These are phyloP conservation scores for Senecio squalidus DNA, from an alignment of 140 eudicot species.

Conservation along the genomic window DNA sequence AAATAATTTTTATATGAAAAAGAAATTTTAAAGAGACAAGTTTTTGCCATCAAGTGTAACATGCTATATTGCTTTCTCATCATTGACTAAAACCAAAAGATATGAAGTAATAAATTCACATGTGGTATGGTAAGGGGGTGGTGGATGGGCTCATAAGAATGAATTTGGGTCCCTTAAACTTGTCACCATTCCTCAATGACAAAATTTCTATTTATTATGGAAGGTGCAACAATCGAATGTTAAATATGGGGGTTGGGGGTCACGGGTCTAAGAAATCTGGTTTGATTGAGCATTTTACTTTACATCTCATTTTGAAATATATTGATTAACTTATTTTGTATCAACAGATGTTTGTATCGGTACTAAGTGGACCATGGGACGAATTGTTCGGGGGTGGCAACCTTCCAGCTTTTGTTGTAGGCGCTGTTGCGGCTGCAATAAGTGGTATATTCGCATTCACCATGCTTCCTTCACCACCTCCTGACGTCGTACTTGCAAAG, in stretches of 20 bases:
- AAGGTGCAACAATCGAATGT: too few relatives aligned
- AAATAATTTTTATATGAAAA: slow-evolving; percentile 14
- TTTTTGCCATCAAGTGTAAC: slow-evolving; percentile 22
- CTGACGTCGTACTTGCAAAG: slow-evolving; percentile 39
- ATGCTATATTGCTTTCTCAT: slow-evolving; percentile 21
- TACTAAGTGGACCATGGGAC: slow-evolving; percentile 75
- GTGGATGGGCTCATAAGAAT: slow-evolving; percentile 25
- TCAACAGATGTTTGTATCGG: slow-evolving; percentile 63
- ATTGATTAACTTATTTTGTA: background rate
- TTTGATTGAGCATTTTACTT: background rate
- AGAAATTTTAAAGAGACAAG: background rate
- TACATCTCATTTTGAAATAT: background rate
- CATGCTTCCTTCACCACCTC: slow-evolving; percentile 61
- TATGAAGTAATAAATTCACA: slow-evolving; percentile 18
- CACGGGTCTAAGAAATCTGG: background rate
- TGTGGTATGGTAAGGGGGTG: slow-evolving; percentile 29
- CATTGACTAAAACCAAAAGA: slow-evolving; percentile 21
- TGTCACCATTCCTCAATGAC: slow-evolving; percentile 16
- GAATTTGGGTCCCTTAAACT: slow-evolving; percentile 14
- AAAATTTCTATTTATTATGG: too few relatives aligned
- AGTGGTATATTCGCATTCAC: slow-evolving; percentile 53
- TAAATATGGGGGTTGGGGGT: too few relatives aligned
- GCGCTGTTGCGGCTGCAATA: slow-evolving; percentile 59
- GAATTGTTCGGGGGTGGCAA: slow-evolving; percentile 67
- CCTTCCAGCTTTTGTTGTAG: slow-evolving; percentile 66